Evolutionary conservation across 371 early-diverging fungal genomes (phyloP), one percentile per base, ranked within the genome.

Genomic region (Smittium culicis): DNA sequence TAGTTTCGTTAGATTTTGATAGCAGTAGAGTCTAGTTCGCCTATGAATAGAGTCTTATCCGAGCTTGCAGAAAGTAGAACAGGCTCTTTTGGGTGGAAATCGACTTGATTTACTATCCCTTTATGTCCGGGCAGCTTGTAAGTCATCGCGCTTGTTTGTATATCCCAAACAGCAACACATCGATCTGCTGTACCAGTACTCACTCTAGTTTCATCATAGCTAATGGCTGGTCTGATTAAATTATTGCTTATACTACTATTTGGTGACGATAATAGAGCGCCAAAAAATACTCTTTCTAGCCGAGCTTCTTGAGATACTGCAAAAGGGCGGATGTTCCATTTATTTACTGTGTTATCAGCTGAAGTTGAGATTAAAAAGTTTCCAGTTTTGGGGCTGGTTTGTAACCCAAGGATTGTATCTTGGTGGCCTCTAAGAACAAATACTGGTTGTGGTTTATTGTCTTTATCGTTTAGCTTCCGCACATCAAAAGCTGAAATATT

Each of bases 121-220:
- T 93, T 93, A 78, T 99, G 99, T 0, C 99, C 99, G 24, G 93
- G 95, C 33, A 98, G 71, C 79, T 94, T 97, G 81, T 91, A 93
- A 31, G 90, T 78, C 60, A 94, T 89, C 69, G 86, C 84, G 57
- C 87, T 83, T 29, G 88, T 87, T n/a, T 82, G 73, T 2, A 88
- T 85, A 70, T 93, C 88, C 99, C 99, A 99, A 45, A 99, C 86
- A 0, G 93, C 90, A 32, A 96, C 88, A 0, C 88, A 84, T 68
- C 98, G 83, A 73, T 99, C 99, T 8, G 88, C 93, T 66, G 89
- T 82, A 5, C 99, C 99, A 32, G 88, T 85, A 0, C 93, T 93
- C 30, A 98, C 83, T 76, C 86, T 87, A 64, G 83, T 81, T 14
- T 94, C 98, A 74, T 96, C 93, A 16, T 88, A 82, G 25, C 90